These are phyloP conservation scores for Raffaelea albimanens DNA, from an alignment of 2,329 filamentous ascomycete genomes.

Conservation along the genomic window DNA sequence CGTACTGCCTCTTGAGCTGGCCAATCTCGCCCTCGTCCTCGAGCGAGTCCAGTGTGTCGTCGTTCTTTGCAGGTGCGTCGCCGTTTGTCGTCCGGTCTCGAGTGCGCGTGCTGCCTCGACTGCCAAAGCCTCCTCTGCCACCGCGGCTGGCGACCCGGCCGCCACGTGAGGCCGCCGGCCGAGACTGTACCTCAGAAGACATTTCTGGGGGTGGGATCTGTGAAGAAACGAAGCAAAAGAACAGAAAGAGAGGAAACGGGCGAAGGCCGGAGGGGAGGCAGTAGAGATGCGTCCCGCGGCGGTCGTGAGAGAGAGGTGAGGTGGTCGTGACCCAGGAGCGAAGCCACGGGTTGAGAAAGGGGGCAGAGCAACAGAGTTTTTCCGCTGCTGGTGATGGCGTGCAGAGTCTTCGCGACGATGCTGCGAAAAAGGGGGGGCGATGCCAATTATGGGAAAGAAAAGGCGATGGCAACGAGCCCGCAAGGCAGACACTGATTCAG, in stretches of 20 bases:
- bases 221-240: slow-evolving; percentile 12
- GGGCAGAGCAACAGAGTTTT: not conserved
- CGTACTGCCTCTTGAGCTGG: slow-evolving; percentile 84
- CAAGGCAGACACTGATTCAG: slow-evolving; percentile 3
- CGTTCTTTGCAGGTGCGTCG: slow-evolving; percentile 47
- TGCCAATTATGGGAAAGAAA: slow-evolving; percentile 1
- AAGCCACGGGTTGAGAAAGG: not conserved
- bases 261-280: not conserved
- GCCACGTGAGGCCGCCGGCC: slow-evolving; percentile 75
- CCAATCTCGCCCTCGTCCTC: slow-evolving; percentile 83
- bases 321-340: not conserved
- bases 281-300: not conserved
- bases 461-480: slow-evolving; percentile 1
- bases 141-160: slow-evolving; percentile 76
- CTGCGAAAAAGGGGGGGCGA: not conserved
- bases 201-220: slow-evolving; percentile 46
- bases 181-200: slow-evolving; percentile 92
- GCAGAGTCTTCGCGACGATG: not conserved
- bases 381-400: not conserved
- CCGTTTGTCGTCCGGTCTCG: slow-evolving; percentile 57
- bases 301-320: not conserved
- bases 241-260: not conserved
- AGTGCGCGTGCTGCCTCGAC: slow-evolving; percentile 60
- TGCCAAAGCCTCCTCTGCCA: slow-evolving; percentile 66
- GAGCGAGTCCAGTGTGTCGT: slow-evolving; percentile 51